Percentiles rank a stretch among this genome's conserved stretches.
These are phyloP conservation scores for Globisporangium paroecandrum DNA, from an alignment of 352 stramenopile genomes.

Conservation along the genomic window DNA sequence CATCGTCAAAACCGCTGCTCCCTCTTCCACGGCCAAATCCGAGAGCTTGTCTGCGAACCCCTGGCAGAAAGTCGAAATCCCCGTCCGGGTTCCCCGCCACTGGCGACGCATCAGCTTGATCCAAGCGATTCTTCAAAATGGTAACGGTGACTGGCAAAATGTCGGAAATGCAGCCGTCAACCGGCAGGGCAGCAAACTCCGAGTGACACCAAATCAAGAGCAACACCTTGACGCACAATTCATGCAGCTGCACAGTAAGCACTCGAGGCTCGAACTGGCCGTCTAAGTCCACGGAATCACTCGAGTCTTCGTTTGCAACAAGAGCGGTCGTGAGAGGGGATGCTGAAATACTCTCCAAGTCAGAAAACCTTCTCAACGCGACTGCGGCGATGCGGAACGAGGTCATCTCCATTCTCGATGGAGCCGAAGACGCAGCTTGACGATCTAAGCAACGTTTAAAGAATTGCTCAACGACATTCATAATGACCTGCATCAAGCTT, in stretches of 20 bases:
- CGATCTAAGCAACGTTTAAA: constrained; percentile 17
- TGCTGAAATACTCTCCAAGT: constrained; percentile 59
- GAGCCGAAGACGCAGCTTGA: neutral
- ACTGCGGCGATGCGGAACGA: constrained; percentile 67
- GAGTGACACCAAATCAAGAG: constrained; percentile 59
- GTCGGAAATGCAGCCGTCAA: constrained; percentile 53
- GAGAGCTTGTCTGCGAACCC: constrained; percentile 29
- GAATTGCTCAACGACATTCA: constrained; percentile 45
- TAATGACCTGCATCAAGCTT: constrained; percentile 48
- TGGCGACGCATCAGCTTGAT: constrained; percentile 29
- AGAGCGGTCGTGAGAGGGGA: constrained; percentile 66
- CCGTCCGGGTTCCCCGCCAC: constrained; percentile 14
- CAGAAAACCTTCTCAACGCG: constrained; percentile 57
- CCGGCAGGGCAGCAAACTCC: constrained; percentile 35
- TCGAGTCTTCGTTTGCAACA: constrained; percentile 46
- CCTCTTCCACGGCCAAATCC: constrained; percentile 29
- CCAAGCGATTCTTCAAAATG: constrained; percentile 74
- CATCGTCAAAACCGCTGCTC: constrained; percentile 31
- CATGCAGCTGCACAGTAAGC: constrained; percentile 62
- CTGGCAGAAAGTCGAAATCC: constrained; percentile 27
- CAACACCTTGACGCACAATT: constrained; percentile 51
- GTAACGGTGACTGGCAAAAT: constrained; percentile 70
- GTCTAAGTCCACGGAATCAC: constrained; percentile 13
- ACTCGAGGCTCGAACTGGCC: constrained; percentile 44
- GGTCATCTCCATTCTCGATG: constrained; percentile 57